Conservation (phyloP, 2,329 filamentous ascomycete species). For the Phaeosphaeria sp. region DNA sequence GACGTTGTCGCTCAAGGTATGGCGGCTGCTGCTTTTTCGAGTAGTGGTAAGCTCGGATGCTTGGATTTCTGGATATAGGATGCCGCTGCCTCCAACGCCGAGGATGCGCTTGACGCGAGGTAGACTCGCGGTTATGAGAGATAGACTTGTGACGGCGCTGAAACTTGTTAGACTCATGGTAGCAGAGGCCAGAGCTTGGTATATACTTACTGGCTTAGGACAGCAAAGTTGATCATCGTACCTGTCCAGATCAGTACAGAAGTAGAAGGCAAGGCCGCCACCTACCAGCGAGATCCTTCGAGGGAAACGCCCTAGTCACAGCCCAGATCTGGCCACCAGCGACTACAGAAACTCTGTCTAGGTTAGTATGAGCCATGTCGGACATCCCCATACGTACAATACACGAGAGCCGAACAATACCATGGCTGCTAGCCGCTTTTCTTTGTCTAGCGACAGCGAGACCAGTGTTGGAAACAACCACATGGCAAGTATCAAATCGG, state of each 20-base stretch:
- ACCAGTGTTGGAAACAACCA: conserved; percentile 35
- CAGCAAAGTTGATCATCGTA: conserved; percentile 15
- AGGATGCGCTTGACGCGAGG: conserved; percentile 25
- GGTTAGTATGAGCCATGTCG: background rate
- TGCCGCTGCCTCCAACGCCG: conserved; percentile 18
- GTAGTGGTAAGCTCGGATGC: conserved; percentile 15
- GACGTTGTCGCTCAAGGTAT: conserved; percentile 1
- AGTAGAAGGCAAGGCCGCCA: background rate
- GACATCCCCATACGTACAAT: conserved; percentile 10
- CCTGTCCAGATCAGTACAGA: conserved; percentile 13
- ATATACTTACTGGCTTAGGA: conserved; percentile 23
- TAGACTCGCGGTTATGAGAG: conserved; percentile 23
- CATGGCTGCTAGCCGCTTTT: conserved; percentile 9
- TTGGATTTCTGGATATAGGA: conserved; percentile 17
- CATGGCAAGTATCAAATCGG: conserved; percentile 28
- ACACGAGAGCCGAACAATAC: conserved; percentile 23
- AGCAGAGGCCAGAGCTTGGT: background rate
- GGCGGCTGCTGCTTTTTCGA: conserved; percentile 5
- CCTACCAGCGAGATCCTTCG: conserved; percentile 19
- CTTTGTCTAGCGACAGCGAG: conserved; percentile 22
- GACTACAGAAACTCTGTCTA: conserved; percentile 19
- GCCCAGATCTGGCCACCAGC: conserved; percentile 23
- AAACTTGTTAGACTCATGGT: conserved; percentile 2
- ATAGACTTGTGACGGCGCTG: conserved; percentile 24
- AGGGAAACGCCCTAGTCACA: conserved; percentile 5